Evolutionary conservation across 495 filamentous ascomycete genomes (phyloP).

Genomic region (Penicillium steckii): DNA sequence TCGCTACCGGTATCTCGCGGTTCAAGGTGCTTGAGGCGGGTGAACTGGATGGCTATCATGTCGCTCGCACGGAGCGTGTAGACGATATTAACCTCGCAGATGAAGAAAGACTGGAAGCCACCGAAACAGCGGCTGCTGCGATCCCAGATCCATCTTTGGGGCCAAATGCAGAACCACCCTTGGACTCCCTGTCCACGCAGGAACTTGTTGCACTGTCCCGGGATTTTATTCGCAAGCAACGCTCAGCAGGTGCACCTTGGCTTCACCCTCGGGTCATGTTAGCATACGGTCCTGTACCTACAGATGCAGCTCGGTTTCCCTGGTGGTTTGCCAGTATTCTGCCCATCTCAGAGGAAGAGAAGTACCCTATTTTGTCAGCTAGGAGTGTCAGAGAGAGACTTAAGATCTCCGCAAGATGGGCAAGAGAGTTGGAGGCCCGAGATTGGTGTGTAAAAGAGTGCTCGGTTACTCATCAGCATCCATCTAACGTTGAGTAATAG

Average conservation of each 20-base stretch:
- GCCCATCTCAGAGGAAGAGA: conserved; percentile 73
- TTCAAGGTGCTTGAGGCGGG: conserved; percentile 68
- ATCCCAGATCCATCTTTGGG: conserved; percentile 14
- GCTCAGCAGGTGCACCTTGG: conserved; percentile 66
- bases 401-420: conserved; percentile 77
- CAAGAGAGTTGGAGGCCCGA: conserved; percentile 66
- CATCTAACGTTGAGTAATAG: conserved; percentile 21
- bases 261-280: conserved; percentile 64
- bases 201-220: conserved; percentile 62
- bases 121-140: conserved; percentile 47
- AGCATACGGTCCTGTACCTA: conserved; percentile 75
- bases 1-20: conserved; percentile 70
- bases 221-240: conserved; percentile 67
- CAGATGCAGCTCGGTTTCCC: conserved; percentile 73
- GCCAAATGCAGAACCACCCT: conserved; percentile 27
- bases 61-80: conserved; percentile 69
- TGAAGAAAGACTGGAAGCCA: conserved; percentile 71
- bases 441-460: conserved; percentile 62
- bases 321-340: conserved; percentile 90
- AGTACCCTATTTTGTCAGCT: conserved; percentile 69
- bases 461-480: neutral
- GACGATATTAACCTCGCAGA: conserved; percentile 79
- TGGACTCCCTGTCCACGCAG: conserved; percentile 66
- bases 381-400: conserved; percentile 75
- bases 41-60: conserved; percentile 70